Percentiles rank a stretch among this genome's conserved stretches.
phyloP scores from a whole-genome alignment of 1,284 basidiomycete genomes.

The Afroboletus lepidellus region DNA sequence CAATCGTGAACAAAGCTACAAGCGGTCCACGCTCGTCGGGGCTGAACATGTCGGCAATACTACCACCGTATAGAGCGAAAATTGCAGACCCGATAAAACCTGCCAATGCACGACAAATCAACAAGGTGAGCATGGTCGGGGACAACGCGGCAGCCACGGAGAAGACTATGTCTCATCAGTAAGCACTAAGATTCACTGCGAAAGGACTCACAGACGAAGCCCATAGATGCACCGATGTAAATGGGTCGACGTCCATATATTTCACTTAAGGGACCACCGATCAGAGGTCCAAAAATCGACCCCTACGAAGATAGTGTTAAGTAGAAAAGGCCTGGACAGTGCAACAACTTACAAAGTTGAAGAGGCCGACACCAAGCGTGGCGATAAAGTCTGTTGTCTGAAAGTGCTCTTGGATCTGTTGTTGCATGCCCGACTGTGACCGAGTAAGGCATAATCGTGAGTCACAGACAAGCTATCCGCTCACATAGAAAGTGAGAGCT shows the following conservation, averaged over 20 bases:
- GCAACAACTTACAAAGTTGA: slow-evolving; percentile 21
- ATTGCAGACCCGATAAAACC: slow-evolving; percentile 24
- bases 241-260: slow-evolving; percentile 25
- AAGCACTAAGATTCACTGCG: background rate
- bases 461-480: background rate
- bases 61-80: slow-evolving; percentile 28
- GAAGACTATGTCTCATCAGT: slow-evolving; percentile 18
- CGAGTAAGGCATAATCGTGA: background rate
- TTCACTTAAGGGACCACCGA: slow-evolving; percentile 29
- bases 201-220: slow-evolving; percentile 19
- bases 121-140: slow-evolving; percentile 15
- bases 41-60: slow-evolving; percentile 27
- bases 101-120: slow-evolving; percentile 21
- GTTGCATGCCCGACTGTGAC: slow-evolving; percentile 27
- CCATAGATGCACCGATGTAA: slow-evolving; percentile 24
- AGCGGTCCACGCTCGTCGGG: slow-evolving; percentile 25
- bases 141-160: slow-evolving; percentile 21
- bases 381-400: slow-evolving; percentile 16
- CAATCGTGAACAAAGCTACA: slow-evolving; percentile 28
- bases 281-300: slow-evolving; percentile 26
- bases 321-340: background rate
- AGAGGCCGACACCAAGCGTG: slow-evolving; percentile 28
- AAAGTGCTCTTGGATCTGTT: slow-evolving; percentile 28
- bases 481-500: slow-evolving; percentile 26
- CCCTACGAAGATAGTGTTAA: slow-evolving; percentile 15